phyloP scores from a whole-genome alignment of 1,284 basidiomycete species.

The Ganoderma sp. region DNA sequence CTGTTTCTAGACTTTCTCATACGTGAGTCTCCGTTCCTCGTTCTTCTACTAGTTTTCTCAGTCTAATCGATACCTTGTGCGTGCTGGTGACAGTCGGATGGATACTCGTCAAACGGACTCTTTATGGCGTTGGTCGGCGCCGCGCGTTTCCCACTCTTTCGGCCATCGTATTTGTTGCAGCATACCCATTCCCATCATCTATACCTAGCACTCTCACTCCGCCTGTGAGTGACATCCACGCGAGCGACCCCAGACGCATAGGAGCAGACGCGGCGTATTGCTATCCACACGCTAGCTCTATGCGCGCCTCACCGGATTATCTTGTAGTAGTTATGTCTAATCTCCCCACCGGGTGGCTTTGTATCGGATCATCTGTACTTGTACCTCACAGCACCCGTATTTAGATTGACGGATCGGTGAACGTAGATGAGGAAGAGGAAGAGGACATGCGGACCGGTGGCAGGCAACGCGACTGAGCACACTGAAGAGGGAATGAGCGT shows the following conservation, averaged over 20 bases:
- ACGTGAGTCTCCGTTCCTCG: constrained; percentile 22
- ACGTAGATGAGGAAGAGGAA: constrained; percentile 13
- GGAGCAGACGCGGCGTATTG: constrained; percentile 30
- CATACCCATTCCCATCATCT: constrained; percentile 34
- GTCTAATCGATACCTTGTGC: constrained; percentile 13
- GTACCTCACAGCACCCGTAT: constrained; percentile 22
- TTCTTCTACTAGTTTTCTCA: constrained; percentile 24
- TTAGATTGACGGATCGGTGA: constrained; percentile 20
- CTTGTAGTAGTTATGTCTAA: constrained; percentile 33
- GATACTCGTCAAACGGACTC: constrained; percentile 12
- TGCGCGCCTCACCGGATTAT: constrained; percentile 28
- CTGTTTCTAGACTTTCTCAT: constrained; percentile 17
- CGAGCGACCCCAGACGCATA: constrained; percentile 18
- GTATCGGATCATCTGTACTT: constrained; percentile 34
- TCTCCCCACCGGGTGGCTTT: constrained; percentile 20
- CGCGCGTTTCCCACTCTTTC: constrained; percentile 27
- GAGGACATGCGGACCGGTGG: neutral
- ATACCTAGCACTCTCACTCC: constrained; percentile 35
- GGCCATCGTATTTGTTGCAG: constrained; percentile 24
- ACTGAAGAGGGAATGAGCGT: constrained; percentile 12
- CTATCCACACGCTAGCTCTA: constrained; percentile 20
- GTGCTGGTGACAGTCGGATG: constrained; percentile 12
- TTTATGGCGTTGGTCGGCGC: constrained; percentile 5
- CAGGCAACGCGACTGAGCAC: no score
- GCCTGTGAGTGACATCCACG: constrained; percentile 30